A percentile compares a stretch with the other conserved stretches of the same genome.
Conservation (phyloP, 768 basidiomycete genomes). For the Rhizopogon vinicolor region DNA sequence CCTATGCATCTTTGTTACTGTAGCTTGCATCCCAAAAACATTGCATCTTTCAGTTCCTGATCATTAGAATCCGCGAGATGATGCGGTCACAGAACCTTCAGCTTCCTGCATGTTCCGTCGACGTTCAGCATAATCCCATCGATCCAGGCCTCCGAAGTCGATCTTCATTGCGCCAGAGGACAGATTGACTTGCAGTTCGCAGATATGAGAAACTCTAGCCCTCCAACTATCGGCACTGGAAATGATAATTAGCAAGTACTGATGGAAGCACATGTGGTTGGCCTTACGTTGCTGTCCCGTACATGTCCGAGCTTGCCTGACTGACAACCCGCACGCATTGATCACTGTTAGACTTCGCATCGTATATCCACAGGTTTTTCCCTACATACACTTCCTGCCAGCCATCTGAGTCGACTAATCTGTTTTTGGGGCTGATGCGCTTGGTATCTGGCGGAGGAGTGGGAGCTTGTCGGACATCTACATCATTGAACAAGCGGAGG, state of each 20-base stretch:
- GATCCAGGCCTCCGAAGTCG: slow-evolving; percentile 72
- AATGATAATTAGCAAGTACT: slow-evolving; percentile 2
- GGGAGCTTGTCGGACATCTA: slow-evolving; percentile 57
- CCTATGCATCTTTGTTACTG: slow-evolving; percentile 20
- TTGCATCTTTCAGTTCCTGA: slow-evolving; percentile 8
- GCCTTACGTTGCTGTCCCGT: slow-evolving; percentile 76
- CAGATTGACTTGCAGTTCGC: slow-evolving; percentile 69
- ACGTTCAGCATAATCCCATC: slow-evolving; percentile 65
- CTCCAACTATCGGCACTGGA: slow-evolving; percentile 80
- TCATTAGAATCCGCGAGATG: not conserved
- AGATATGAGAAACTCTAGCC: slow-evolving; percentile 61
- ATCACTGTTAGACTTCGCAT: slow-evolving; percentile 59
- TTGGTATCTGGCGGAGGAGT: slow-evolving; percentile 37
- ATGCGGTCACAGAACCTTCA: not conserved
- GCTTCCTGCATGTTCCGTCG: slow-evolving; percentile 61
- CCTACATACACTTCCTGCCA: slow-evolving; percentile 76
- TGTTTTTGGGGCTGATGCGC: slow-evolving; percentile 46
- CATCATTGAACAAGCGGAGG: slow-evolving; percentile 68
- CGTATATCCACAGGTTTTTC: slow-evolving; percentile 72
- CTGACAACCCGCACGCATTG: slow-evolving; percentile 65
- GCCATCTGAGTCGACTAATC: slow-evolving; percentile 56
- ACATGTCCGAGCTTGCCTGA: slow-evolving; percentile 51
- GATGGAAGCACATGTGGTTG: not conserved
- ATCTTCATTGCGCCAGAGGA: slow-evolving; percentile 57
- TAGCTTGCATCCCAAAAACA: slow-evolving; percentile 18